Base-by-base conservation (phyloP, 2,329 filamentous ascomycete genomes). In the Trichoderma atrobrunneum region DNA sequence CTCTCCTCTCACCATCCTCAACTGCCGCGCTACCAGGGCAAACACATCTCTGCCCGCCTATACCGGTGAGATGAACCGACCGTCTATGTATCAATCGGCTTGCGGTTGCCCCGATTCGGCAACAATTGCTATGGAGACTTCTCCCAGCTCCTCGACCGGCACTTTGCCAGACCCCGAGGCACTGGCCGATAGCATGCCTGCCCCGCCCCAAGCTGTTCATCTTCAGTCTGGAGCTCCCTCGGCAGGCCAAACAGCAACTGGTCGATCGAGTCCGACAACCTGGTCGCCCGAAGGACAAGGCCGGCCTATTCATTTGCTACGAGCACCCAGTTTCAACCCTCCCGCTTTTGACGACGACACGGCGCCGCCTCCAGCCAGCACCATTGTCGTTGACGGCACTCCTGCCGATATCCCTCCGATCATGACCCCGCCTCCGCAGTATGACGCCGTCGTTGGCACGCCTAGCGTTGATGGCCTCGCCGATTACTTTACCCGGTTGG, bases 1-100 rank as follows among this genome's bases (percentile, higher is more conserved):
- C 82, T 97, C 94, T 1, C 95, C 95, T 1, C 95, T 98, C 79
- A 95, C 95, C 74, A 93, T 97, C 60, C 91, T 97, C 62, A 95
- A 95, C 74, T 98, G 95, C 83, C 93, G 93, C 74, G 94, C 95
- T n/a, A 97, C 94, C 0, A 93, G 96, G 79, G 92, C 93, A 64
- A 97, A 97, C 81, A 97, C 92, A 30, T 90, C 90, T 14, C 87
- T 97, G 12, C 95, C 95, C 0, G 92, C 93, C 18, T 98, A 98
- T 80, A 82, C 84, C 7, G 84, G 85, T 26, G 78, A 81, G 5
- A 90, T 89, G 10, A 87, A 83, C 71, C 76, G 84, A 84, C 70
- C 86, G 79, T 36, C 84, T 80, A 75, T 78, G 4, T 80, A 77
- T 60, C 85, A 88, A 56, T 79, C 85, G 57, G 79, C 86, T 68